These are phyloP conservation scores for Cyathus striatus DNA, from an alignment of 768 basidiomycete species.

Conservation along the genomic window DNA sequence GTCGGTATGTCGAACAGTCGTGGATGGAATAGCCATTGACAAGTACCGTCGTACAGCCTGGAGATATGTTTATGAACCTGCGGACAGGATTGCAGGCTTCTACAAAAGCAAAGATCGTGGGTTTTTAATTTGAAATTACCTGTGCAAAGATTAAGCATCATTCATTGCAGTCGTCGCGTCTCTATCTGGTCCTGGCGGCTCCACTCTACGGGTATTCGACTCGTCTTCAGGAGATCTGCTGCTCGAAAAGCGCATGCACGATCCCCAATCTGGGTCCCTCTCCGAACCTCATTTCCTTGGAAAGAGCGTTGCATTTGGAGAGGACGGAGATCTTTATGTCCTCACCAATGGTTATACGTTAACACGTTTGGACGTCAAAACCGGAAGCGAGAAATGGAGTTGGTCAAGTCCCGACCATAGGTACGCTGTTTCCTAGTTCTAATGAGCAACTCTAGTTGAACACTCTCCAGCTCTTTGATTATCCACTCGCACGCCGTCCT, in stretches of 20 bases:
- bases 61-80: constrained; percentile 71
- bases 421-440: constrained; percentile 33
- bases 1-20: constrained; percentile 48
- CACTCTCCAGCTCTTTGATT: constrained; percentile 48
- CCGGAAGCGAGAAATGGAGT: constrained; percentile 59
- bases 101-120: constrained; percentile 54
- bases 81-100: constrained; percentile 65
- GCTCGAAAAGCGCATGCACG: constrained; percentile 60
- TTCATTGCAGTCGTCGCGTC: constrained; percentile 52
- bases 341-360: constrained; percentile 61
- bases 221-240: constrained; percentile 55
- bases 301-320: constrained; percentile 39
- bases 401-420: constrained; percentile 68
- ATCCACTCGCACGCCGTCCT: constrained; percentile 59
- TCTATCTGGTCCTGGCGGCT: constrained; percentile 72
- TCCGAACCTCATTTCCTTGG: constrained; percentile 54
- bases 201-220: constrained; percentile 67
- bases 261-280: constrained; percentile 32
- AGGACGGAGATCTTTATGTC: constrained; percentile 36
- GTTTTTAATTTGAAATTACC: too few species aligned
- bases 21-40: not conserved
- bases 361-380: constrained; percentile 38
- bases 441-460: constrained; percentile 4
- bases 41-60: constrained; percentile 51
- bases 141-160: too few species aligned